Base-by-base conservation (phyloP, 768 basidiomycete genomes). In the Psilocybe cyanescens region DNA sequence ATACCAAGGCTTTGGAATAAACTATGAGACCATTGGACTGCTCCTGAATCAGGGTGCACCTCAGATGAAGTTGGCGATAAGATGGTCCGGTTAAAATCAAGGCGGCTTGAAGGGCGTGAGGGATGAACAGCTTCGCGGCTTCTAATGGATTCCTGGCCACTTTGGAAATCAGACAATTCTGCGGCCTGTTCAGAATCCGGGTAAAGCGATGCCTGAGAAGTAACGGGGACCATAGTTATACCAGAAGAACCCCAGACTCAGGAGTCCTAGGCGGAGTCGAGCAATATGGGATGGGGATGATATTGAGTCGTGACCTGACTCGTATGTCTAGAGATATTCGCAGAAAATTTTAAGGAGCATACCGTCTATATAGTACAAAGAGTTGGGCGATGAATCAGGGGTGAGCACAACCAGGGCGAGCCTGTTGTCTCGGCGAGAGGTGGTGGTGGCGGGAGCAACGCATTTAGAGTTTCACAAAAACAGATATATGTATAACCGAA, bases 101-200 rank as follows among this genome's bases (percentile, higher is more conserved):
- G 75, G 48, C 81, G 81, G 63, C 81, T 86, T 30, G 75, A 73
- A 53, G 83, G 81, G 33, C 82, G 80, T 65, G 74, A 71, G 35
- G 81, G 80, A 47, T 58, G 37, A 17, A 51, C 44, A 57, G 53
- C 41, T 44, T 65, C n/a, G 74, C 67, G 19, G 68, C 72, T 49
- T 69, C 67, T 58, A 53, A 63, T 29, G 33, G 59, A 48, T 35
- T 52, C 63, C 60, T 61, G 16, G 61, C 62, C 57, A 24, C 58
- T 61, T 28, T 33, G 62, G 41, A 55, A 55, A 46, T 51, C 46
- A 35, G n/a, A 31, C 46, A 52, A 53, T 29, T 52, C 60, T 59
- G 57, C 45, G 49, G n/a, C 59, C 58, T 59, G 61, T 33, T 57
- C 66, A 58, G 55, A 61, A 56, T 47, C 56, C 50, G 60, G 50